Evolutionary conservation across 345 rosid species (phyloP), one percentile per base, ranked within the genome.

Genomic region (Salix koriyanagi): DNA sequence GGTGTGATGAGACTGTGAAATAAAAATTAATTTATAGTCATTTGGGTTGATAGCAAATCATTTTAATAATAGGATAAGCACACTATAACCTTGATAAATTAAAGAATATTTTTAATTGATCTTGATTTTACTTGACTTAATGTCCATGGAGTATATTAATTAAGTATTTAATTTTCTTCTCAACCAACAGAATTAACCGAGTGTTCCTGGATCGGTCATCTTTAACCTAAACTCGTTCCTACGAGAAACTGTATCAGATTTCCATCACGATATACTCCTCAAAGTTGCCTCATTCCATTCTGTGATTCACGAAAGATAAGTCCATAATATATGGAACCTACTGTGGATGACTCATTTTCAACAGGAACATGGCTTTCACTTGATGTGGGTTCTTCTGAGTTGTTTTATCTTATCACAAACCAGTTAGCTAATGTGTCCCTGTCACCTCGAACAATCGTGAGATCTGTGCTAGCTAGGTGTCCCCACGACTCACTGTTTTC

Each of bases 351-450:
- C 64, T 9, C 28, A n/a, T 9, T 23, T 10, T 23, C 13, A n/a
- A 10, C 5, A 58, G 64, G 25, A 58, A 23, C 5, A 23, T 9
- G 11, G 28, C 64, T 58, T 23, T 58, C 64, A n/a, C 28, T 58
- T 58, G 28, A 58, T 58, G 64, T 23, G 26, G 64, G 25, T 58
- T 58, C 14, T 58, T 58, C 28, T 23, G 79, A 30, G 74, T 69
- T 67, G 79, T 41, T 65, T 28, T n/a, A 21, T 44, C 66, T 69
- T 58, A 61, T 28, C 66, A 69, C 56, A 72, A 82, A 76, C 56
- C 70, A 10, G 78, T 69, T 36, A 56, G 85, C 72, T 79, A 4
- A 32, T 11, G 68, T 26, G 82, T 83, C 78, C 50, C 60, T 25
- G 65, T 83, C 85, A 69, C 30, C 48, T 25, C 25, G 7, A 42